Evolutionary conservation across 257 asterid species (phyloP).

Genomic region (Thymus quinquecostatus): DNA sequence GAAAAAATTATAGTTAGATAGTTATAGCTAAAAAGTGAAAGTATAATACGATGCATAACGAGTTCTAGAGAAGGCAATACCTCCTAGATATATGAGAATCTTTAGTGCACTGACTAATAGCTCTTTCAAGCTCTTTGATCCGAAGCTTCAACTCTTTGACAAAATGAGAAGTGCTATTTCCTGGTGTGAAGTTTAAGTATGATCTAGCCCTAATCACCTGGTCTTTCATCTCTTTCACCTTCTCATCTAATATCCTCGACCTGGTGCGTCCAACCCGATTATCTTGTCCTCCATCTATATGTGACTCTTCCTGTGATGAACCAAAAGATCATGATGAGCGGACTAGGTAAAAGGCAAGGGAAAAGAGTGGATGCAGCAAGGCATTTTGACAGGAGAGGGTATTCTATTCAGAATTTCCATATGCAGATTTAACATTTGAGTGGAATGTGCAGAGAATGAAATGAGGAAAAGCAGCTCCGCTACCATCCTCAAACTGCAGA

Average conservation of each 20-base stretch:
- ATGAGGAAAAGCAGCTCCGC: conserved; percentile 21
- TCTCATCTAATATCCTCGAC: conserved; percentile 56
- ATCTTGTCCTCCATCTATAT: conserved; percentile 33
- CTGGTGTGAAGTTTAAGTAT: conserved; percentile 62
- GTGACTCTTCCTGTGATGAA: conserved; percentile 54
- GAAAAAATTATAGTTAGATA: conserved; percentile 24
- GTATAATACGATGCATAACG: conserved; percentile 2
- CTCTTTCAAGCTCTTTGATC: conserved; percentile 82
- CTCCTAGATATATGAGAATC: conserved; percentile 70
- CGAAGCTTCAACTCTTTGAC: conserved; percentile 84
- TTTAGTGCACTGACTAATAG: conserved; percentile 49
- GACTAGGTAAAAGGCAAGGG: conserved; percentile 19
- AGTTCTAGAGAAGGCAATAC: conserved; percentile 40
- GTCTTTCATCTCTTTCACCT: conserved; percentile 81
- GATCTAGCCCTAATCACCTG: conserved; percentile 81
- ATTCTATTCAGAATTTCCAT: conserved; percentile 21
- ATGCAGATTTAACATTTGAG: conserved; percentile 17
- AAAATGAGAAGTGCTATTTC: conserved; percentile 75
- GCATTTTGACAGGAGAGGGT: background rate
- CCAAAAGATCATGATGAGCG: conserved; percentile 31
- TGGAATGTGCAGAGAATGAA: background rate
- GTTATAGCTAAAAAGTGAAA: conserved; percentile 9
- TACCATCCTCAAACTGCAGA: conserved; percentile 25
- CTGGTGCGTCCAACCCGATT: conserved; percentile 38
- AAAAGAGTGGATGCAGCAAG: background rate